Base-by-base conservation (phyloP, 2,329 filamentous ascomycete species). In the Didymella pomorum region DNA sequence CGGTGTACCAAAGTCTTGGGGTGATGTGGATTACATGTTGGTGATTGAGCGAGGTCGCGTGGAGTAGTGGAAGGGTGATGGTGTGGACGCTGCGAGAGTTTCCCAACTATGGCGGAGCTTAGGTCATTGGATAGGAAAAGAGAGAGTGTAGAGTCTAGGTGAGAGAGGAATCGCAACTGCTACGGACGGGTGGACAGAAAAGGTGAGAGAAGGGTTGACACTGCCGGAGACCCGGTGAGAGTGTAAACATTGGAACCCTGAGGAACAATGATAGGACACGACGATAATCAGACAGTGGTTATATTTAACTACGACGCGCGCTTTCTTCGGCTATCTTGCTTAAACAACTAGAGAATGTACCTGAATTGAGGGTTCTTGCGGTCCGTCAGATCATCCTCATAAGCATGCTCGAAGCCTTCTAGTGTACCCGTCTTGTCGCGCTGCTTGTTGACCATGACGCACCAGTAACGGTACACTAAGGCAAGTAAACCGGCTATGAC, bases 371-470 rank as follows among this genome's bases (percentile, higher is more conserved):
- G 64, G 41, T 65, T 67, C 53, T 66, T 61, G 37, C 47, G 52
- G 61, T 84, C 81, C 7, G 81, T 83, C 37, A 82, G 69, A 61
- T 83, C 81, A 65, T 84, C 81, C 51, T 84, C 80, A 54, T 81
- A 84, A 1, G 82, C 82, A 66, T 84, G 78, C 55, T 84, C 82
- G 47, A 79, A 84, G 1, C 75, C 81, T 65, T 84, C 82, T 7
- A 74, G 52, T 14, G 73, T 75, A 8, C 80, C 80, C 2, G 75
- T 64, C 48, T 68, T 69, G 59, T 83, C 80, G 23, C 80, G 74
- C 53, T 70, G 73, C 11, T 68, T 71, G 58, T 84, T 83, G 16
- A 80, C 74, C 70, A 69, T 73, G 9, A 79, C 68, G 59, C 80
- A 82, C n/a, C 81, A 61, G 26, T 74, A 70, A 4, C 81, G 78